Percentiles rank a stretch among this genome's conserved stretches.
Conservation (phyloP, 2,329 filamentous ascomycete genomes). For the Penicillium brasilianum region DNA sequence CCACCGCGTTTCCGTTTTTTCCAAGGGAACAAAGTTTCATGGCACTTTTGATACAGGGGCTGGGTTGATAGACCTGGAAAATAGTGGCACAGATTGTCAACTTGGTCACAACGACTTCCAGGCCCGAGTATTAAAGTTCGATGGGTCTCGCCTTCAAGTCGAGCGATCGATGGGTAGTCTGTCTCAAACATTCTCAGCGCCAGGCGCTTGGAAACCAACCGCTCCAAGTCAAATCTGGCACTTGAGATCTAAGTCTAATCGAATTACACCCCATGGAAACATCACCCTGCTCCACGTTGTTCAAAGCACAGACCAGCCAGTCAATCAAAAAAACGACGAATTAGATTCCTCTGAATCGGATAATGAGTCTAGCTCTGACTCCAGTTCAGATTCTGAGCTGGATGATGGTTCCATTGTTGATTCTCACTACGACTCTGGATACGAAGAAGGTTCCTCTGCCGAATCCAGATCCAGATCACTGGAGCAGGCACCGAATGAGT, state of each 20-base stretch:
- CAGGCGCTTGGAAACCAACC: neutral
- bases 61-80: neutral
- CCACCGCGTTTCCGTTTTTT: slow-evolving; percentile 3
- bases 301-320: neutral
- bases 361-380: neutral
- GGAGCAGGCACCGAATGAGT: neutral
- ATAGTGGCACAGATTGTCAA: neutral
- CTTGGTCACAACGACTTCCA: neutral
- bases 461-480: neutral
- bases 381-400: neutral
- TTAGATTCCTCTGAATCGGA: neutral
- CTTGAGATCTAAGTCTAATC: neutral
- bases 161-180: neutral
- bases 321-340: neutral
- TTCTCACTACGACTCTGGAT: neutral
- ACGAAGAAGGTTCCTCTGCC: neutral
- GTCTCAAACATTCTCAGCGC: neutral
- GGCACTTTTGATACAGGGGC: neutral
- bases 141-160: neutral
- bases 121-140: neutral
- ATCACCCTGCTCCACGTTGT: neutral
- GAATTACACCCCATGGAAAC: neutral
- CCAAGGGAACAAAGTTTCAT: slow-evolving; percentile 1
- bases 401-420: neutral
- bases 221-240: neutral